Percentiles rank a stretch among this genome's conserved stretches.
These are phyloP conservation scores for Paraleonurus japonicus DNA, from an alignment of 257 asterid genomes.

Conservation along the genomic window DNA sequence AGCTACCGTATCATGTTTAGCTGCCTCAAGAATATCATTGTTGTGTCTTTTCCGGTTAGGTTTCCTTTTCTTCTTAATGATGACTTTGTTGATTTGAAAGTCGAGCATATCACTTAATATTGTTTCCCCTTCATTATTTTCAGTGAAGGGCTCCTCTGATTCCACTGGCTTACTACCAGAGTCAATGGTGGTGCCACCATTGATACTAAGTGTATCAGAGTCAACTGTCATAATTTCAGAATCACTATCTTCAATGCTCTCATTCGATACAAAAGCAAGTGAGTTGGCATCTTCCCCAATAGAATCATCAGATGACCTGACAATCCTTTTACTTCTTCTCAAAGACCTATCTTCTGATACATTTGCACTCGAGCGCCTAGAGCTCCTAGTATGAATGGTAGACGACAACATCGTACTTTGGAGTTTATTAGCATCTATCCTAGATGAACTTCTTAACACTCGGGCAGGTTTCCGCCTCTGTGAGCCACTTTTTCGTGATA, in stretches of 20 bases:
- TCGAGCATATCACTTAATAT: slow-evolving; percentile 61
- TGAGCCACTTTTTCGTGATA: slow-evolving; percentile 37
- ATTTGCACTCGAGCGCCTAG: slow-evolving; percentile 34
- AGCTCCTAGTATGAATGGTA: slow-evolving; percentile 31
- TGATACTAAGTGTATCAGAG: slow-evolving; percentile 56
- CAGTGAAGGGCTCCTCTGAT: slow-evolving; percentile 37
- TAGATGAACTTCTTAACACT: slow-evolving; percentile 61
- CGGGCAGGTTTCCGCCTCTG: slow-evolving; percentile 50
- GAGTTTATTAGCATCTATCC: slow-evolving; percentile 39
- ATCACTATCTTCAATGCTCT: slow-evolving; percentile 58
- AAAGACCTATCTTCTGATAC: slow-evolving; percentile 44
- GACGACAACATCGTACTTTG: slow-evolving; percentile 37
- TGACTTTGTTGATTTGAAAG: slow-evolving; percentile 52
- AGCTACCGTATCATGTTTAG: slow-evolving; percentile 38
- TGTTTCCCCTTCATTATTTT: slow-evolving; percentile 43
- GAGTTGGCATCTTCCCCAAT: slow-evolving; percentile 48
- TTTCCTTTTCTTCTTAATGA: slow-evolving; percentile 71
- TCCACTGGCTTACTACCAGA: slow-evolving; percentile 44
- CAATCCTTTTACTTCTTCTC: slow-evolving; percentile 61
- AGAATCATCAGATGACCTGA: slow-evolving; percentile 58
- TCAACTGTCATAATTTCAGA: slow-evolving; percentile 61
- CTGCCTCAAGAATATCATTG: slow-evolving; percentile 41
- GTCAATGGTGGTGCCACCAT: slow-evolving; percentile 60
- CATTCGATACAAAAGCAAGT: slow-evolving; percentile 53
- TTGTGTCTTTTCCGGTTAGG: slow-evolving; percentile 61